Evolutionary conservation across 192 early-diverging fungal species (phyloP).

Genomic region (Pilaira anomala): DNA sequence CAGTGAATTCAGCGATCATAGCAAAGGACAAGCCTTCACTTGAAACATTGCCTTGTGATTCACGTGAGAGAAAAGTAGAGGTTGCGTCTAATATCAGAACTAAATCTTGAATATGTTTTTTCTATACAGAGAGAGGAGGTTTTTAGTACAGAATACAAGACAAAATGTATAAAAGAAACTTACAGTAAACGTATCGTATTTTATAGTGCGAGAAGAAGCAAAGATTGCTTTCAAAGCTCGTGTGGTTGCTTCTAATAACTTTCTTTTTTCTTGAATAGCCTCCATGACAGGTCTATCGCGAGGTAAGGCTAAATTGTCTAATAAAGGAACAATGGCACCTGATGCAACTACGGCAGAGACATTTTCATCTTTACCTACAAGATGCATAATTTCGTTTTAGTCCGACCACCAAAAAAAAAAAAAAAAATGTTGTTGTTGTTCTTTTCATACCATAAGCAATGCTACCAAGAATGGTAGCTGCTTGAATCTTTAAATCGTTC

Average conservation of each 20-base stretch:
- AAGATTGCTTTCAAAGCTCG: constrained; percentile 67
- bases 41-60: constrained; percentile 13
- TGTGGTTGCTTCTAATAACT: constrained; percentile 63
- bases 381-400: not conserved
- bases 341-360: constrained; percentile 54
- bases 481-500: constrained; percentile 55
- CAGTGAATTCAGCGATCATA: constrained; percentile 62
- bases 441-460: constrained; percentile 58
- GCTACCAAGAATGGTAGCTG: constrained; percentile 64
- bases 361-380: constrained; percentile 57
- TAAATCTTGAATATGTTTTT: constrained; percentile 41
- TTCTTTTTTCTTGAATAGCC: constrained; percentile 33
- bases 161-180: not conserved
- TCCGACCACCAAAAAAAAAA: no score
- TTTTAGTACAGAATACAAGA: not conserved
- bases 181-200: constrained; percentile 51
- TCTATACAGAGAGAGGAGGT: constrained; percentile 23
- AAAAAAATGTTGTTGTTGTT: not conserved
- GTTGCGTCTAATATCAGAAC: constrained; percentile 48
- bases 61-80: not conserved
- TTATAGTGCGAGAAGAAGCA: constrained; percentile 49
- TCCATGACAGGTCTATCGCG: constrained; percentile 9
- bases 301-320: constrained; percentile 38
- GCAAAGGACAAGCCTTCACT: constrained; percentile 19
- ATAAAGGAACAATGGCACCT: constrained; percentile 55